These are phyloP conservation scores for Colletotrichum falcatum DNA, from an alignment of 2,329 filamentous ascomycete genomes.

Conservation along the genomic window DNA sequence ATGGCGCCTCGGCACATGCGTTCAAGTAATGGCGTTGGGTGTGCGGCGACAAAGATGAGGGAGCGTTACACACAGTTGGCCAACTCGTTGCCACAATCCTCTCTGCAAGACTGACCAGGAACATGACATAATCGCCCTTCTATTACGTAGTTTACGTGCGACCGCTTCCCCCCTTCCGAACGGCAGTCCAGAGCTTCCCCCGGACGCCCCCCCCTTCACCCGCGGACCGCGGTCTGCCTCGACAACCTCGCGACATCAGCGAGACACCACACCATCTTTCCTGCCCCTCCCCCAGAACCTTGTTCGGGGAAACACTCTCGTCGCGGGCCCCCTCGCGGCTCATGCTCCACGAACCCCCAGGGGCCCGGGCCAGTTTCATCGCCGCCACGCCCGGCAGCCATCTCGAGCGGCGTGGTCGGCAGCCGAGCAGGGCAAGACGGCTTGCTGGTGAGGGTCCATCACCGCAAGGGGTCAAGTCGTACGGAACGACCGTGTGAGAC, in stretches of 20 bases:
- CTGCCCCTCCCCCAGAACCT: neutral
- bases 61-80: neutral
- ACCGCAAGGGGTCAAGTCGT: no score
- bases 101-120: neutral
- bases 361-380: slow-evolving; percentile 11
- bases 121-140: neutral
- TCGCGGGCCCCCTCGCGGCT: slow-evolving; percentile 10
- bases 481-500: neutral
- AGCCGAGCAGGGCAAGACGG: neutral
- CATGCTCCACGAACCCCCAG: slow-evolving; percentile 17
- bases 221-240: slow-evolving; percentile 7
- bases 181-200: slow-evolving; percentile 13
- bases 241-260: slow-evolving; percentile 15
- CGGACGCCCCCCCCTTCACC: neutral
- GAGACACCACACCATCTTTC: slow-evolving; percentile 27
- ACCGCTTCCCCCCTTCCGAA: neutral
- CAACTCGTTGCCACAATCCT: neutral
- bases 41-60: neutral
- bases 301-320: slow-evolving; percentile 5
- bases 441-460: neutral
- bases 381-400: neutral
- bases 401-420: neutral
- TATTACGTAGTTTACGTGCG: no score
- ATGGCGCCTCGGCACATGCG: no score
- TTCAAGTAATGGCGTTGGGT: neutral